These are phyloP conservation scores for Aspergillus caelatus DNA, from an alignment of 2,329 filamentous ascomycete genomes.

Conservation along the genomic window DNA sequence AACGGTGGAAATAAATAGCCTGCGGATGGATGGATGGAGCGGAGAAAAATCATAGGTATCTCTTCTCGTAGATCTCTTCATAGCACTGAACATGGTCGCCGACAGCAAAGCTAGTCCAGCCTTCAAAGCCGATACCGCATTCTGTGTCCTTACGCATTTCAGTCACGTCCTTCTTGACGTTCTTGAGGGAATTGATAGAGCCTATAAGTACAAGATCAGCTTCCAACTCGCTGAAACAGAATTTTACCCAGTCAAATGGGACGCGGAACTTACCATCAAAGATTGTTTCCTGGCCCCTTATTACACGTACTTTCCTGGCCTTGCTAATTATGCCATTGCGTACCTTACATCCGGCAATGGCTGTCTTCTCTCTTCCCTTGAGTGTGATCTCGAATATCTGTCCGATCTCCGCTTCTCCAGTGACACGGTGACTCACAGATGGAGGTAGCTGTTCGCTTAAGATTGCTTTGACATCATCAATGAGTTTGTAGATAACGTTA, in stretches of 20 bases:
- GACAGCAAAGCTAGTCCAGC: slow-evolving; percentile 74
- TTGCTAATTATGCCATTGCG: slow-evolving; percentile 74
- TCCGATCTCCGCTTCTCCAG: slow-evolving; percentile 84
- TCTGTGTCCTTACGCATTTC: slow-evolving; percentile 93
- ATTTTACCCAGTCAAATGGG: not conserved
- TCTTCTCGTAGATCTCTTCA: slow-evolving; percentile 75
- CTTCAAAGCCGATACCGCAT: slow-evolving; percentile 84
- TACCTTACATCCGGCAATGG: slow-evolving; percentile 85
- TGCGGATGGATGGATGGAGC: not conserved
- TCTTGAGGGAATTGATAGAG: slow-evolving; percentile 77
- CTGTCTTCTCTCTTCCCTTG: slow-evolving; percentile 69
- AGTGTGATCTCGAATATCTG: slow-evolving; percentile 83
- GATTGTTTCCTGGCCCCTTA: slow-evolving; percentile 70
- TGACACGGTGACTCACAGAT: slow-evolving; percentile 67
- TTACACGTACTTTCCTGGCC: slow-evolving; percentile 68
- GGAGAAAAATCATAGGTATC: slow-evolving; percentile 46
- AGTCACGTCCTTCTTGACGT: slow-evolving; percentile 85
- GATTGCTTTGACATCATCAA: slow-evolving; percentile 54
- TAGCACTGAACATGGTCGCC: slow-evolving; percentile 90
- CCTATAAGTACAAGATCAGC: slow-evolving; percentile 55
- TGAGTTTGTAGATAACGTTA: slow-evolving; percentile 63
- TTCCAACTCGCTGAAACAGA: slow-evolving; percentile 2
- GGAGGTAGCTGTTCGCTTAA: slow-evolving; percentile 72
- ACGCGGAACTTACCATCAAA: slow-evolving; percentile 72
- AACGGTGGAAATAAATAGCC: not conserved